Evolutionary conservation across 2,329 filamentous ascomycete genomes (phyloP).

Genomic region (Colletotrichum spaethianum): DNA sequence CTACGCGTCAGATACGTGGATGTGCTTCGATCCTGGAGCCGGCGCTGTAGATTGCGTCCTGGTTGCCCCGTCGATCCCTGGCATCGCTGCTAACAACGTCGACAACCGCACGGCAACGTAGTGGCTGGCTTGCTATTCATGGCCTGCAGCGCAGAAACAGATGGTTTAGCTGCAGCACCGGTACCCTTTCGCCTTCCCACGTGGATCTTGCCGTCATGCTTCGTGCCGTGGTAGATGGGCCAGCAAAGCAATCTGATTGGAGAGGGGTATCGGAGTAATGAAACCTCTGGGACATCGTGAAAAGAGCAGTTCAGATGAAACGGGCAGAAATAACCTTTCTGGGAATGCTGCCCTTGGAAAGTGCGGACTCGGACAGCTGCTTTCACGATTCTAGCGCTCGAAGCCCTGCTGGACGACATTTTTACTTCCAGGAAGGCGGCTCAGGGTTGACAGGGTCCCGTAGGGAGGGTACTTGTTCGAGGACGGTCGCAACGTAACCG

Average conservation of each 20-base stretch:
- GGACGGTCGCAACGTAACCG: constrained; percentile 15
- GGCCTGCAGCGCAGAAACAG: background rate
- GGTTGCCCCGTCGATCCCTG: constrained; percentile 16
- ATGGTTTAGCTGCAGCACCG: background rate
- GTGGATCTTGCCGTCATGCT: constrained; percentile 20
- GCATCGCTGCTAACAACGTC: background rate
- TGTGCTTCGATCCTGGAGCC: background rate
- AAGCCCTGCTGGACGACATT: background rate
- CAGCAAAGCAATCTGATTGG: constrained; percentile 3
- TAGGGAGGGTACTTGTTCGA: constrained; percentile 27
- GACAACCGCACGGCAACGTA: background rate
- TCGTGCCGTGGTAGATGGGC: background rate
- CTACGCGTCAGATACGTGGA: background rate
- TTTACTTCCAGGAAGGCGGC: background rate
- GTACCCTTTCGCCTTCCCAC: background rate
- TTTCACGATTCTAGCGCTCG: background rate
- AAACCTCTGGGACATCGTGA: constrained; percentile 7
- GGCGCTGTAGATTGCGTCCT: background rate
- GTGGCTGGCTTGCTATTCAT: background rate
- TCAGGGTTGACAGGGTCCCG: background rate
- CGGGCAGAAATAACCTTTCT: constrained; percentile 24
- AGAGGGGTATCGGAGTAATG: constrained; percentile 18
- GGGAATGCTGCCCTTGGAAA: constrained; percentile 2
- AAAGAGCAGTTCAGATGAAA: constrained; percentile 32
- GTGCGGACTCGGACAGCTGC: background rate